These are phyloP conservation scores for Lactifluus volemus DNA, from an alignment of 768 basidiomycete genomes.

Conservation along the genomic window DNA sequence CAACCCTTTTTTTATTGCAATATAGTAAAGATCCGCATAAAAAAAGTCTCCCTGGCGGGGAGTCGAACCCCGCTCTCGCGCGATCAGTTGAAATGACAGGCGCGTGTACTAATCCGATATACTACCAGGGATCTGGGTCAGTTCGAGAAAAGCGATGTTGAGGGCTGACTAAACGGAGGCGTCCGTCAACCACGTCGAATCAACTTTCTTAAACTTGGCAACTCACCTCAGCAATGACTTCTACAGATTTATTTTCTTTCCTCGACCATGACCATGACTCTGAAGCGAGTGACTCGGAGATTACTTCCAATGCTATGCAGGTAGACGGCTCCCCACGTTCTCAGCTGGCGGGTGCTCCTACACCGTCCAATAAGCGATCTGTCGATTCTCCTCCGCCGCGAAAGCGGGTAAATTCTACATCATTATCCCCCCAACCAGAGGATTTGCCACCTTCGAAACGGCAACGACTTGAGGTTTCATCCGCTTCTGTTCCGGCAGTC, in stretches of 20 bases:
- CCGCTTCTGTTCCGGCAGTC: constrained; percentile 61
- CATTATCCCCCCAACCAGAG: constrained; percentile 23
- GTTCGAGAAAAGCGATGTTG: neutral
- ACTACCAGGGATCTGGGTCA: constrained; percentile 13
- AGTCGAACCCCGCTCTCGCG: constrained; percentile 31
- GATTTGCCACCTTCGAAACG: constrained; percentile 45
- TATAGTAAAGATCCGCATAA: neutral
- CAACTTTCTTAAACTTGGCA: neutral
- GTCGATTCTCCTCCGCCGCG: constrained; percentile 25
- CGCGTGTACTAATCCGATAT: constrained; percentile 22
- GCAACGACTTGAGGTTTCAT: constrained; percentile 35
- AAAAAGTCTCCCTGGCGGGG: constrained; percentile 25
- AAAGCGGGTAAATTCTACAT: neutral
- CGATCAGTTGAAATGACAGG: constrained; percentile 14
- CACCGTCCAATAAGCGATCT: constrained; percentile 36
- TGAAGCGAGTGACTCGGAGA: constrained; percentile 31
- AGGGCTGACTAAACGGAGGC: neutral
- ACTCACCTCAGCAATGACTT: constrained; percentile 21
- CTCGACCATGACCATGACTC: constrained; percentile 33
- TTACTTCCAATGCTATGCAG: constrained; percentile 18
- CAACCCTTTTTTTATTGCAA: neutral
- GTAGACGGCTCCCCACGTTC: neutral
- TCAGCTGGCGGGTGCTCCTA: constrained; percentile 22
- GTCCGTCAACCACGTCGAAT: too few species aligned
- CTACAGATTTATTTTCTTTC: constrained; percentile 58